These are phyloP conservation scores for Cornus florida DNA, from an alignment of 148 eudicot genomes.

Conservation along the genomic window DNA sequence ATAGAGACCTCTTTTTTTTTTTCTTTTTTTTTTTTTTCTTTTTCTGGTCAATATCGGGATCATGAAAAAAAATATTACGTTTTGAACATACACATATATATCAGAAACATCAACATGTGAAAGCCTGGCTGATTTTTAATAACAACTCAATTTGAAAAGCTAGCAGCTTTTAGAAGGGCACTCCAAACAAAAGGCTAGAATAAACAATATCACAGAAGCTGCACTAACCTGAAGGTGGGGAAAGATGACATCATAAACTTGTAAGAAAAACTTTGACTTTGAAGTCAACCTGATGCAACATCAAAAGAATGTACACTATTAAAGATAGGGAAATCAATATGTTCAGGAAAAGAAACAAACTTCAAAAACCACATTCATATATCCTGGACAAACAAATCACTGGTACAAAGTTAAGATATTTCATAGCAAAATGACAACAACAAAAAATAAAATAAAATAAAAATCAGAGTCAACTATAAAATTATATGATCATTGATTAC, in stretches of 20 bases:
- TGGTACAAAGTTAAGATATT: neutral
- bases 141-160: neutral
- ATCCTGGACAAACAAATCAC: neutral
- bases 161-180: neutral
- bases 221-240: slow-evolving; percentile 70
- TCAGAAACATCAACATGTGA: neutral
- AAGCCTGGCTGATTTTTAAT: neutral
- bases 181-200: neutral
- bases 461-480: neutral
- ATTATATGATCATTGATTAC: neutral
- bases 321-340: too few species aligned
- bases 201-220: neutral
- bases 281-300: slow-evolving; percentile 50
- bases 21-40: too few species aligned
- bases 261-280: slow-evolving; percentile 54
- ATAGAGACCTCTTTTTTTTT: neutral
- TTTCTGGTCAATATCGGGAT: neutral
- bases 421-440: neutral
- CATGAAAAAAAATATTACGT: neutral
- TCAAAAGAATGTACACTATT: too few species aligned
- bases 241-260: slow-evolving; percentile 45
- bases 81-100: neutral
- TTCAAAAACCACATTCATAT: neutral
- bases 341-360: slow-evolving; percentile 2
- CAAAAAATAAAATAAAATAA: too few species aligned